A percentile compares a stretch with the other conserved stretches of the same genome.
Evolutionary conservation across 1,284 basidiomycete genomes (phyloP).

Genomic region (Boletus semigastroideus): DNA sequence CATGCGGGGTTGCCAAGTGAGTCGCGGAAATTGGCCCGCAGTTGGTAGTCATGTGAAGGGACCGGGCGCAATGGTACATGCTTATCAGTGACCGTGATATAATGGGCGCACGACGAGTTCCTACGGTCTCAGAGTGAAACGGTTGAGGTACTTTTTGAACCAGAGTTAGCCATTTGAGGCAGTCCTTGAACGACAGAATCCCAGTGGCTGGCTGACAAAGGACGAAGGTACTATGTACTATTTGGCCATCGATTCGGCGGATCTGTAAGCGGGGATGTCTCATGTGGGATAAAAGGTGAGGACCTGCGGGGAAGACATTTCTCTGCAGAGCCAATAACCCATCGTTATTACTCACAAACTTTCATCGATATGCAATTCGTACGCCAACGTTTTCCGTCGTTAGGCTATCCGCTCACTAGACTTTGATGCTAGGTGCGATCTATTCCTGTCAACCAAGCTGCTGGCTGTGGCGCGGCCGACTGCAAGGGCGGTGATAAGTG

Average conservation of each 20-base stretch:
- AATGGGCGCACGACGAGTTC: neutral
- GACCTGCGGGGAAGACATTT: neutral
- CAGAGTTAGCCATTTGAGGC: no score
- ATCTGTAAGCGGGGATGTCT: no score
- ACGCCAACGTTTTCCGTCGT: neutral
- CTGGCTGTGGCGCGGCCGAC: neutral
- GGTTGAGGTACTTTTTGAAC: neutral
- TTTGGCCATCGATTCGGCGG: no score
- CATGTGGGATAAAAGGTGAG: neutral
- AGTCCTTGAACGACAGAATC: no score
- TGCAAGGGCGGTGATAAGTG: slow-evolving; percentile 8
- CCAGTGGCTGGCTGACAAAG: no score
- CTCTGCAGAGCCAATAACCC: neutral
- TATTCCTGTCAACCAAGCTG: neutral
- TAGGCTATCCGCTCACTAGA: neutral
- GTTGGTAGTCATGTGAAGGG: no score
- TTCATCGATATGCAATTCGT: neutral
- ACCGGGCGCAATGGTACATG: no score
- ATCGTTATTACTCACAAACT: no score
- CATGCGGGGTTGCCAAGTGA: no score
- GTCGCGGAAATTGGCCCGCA: no score
- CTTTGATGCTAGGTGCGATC: neutral
- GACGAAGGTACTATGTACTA: no score
- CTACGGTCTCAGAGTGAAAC: neutral
- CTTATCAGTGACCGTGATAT: no score